Conservation (phyloP, 1,139 yeast genomes). For the Geotrichum cucujoidarum region DNA sequence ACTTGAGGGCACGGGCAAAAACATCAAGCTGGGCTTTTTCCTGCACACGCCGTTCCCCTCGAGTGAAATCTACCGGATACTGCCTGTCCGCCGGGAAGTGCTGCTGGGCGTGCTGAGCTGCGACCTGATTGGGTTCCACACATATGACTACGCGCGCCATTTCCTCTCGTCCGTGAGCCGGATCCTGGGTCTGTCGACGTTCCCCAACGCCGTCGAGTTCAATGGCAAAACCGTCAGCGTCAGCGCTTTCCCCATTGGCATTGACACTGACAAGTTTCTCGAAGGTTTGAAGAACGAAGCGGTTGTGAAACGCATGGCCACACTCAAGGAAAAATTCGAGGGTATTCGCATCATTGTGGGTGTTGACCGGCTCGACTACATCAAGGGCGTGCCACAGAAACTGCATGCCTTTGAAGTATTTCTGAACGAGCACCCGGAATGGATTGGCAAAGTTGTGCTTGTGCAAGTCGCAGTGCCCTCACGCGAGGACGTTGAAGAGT, state of each 20-base stretch:
- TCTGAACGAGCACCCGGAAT: slow-evolving; percentile 88
- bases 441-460: slow-evolving; percentile 94
- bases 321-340: slow-evolving; percentile 57
- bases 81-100: slow-evolving; percentile 93
- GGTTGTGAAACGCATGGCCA: slow-evolving; percentile 62
- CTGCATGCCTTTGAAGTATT: slow-evolving; percentile 93
- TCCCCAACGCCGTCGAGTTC: slow-evolving; percentile 87
- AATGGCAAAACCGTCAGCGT: slow-evolving; percentile 73
- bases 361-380: slow-evolving; percentile 90
- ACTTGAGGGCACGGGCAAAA: slow-evolving; percentile 45
- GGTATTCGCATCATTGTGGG: slow-evolving; percentile 87
- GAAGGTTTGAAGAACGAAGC: slow-evolving; percentile 64
- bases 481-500: slow-evolving; percentile 97
- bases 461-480: slow-evolving; percentile 98
- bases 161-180: slow-evolving; percentile 88
- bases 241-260: slow-evolving; percentile 98
- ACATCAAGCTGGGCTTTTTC: slow-evolving; percentile 84
- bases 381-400: slow-evolving; percentile 96
- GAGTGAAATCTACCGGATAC: slow-evolving; percentile 86
- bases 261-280: slow-evolving; percentile 85
- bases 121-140: slow-evolving; percentile 94
- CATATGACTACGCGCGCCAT: slow-evolving; percentile 99
- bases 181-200: slow-evolving; percentile 72
- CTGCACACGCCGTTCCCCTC: slow-evolving; percentile 98
- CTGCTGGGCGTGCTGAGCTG: slow-evolving; percentile 88